Conservation (phyloP, 2,329 filamentous ascomycete species). For the Cordyceps fumosorosea region DNA sequence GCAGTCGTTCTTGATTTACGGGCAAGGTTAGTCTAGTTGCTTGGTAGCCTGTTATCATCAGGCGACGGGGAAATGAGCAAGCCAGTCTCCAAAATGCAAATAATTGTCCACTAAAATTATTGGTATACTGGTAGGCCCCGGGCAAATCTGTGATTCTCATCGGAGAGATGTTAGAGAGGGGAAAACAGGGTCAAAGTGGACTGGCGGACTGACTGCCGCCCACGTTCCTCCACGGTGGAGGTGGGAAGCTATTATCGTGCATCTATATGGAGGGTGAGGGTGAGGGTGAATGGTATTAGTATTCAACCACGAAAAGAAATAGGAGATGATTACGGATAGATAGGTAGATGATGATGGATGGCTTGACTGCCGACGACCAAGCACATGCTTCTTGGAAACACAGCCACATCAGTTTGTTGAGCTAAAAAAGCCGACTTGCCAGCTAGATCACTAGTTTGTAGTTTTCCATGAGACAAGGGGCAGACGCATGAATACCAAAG, state of each 20-base stretch:
- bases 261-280: no score
- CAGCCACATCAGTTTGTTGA: not conserved
- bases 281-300: no score
- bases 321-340: not conserved
- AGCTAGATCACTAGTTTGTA: not conserved
- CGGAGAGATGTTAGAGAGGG: not conserved
- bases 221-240: slow-evolving; percentile 1
- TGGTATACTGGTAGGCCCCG: no score
- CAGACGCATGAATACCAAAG: not conserved
- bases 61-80: no score
- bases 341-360: not conserved
- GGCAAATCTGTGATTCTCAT: not conserved
- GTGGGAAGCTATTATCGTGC: not conserved
- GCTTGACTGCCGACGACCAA: not conserved
- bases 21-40: no score
- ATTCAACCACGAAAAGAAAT: not conserved
- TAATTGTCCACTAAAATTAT: no score
- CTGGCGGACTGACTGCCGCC: not conserved
- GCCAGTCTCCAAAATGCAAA: no score
- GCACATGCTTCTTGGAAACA: no score
- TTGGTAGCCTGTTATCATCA: no score
- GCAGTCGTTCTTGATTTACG: no score
- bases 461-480: not conserved
- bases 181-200: slow-evolving; percentile 6
- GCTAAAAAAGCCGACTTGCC: no score